phyloP scores from a whole-genome alignment of 2,329 filamentous ascomycete species.

The Neonectria ditissima region DNA sequence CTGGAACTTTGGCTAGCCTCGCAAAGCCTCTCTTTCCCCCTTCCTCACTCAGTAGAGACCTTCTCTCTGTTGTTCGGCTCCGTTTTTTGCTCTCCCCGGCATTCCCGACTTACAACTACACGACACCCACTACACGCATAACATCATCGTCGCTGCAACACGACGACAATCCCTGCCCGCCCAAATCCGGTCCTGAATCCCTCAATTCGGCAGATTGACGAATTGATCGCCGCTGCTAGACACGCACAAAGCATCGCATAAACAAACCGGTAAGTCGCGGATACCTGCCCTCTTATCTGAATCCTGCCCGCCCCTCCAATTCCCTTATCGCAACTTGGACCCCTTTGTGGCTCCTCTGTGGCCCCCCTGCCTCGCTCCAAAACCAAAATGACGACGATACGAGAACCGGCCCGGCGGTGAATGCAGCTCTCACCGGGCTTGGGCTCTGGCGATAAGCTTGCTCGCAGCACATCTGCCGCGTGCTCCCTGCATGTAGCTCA shows the following conservation, averaged over 20 bases:
- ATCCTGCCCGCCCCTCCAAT: conserved; percentile 21
- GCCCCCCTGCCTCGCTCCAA: conserved; percentile 27
- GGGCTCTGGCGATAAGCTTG: conserved; percentile 31
- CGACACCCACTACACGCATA: conserved; percentile 21
- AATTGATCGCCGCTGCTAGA: conserved; percentile 29
- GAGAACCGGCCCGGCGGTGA: conserved; percentile 47
- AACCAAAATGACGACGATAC: conserved; percentile 40
- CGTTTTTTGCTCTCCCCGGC: conserved; percentile 26
- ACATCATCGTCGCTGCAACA: conserved; percentile 34
- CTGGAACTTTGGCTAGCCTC: conserved; percentile 26
- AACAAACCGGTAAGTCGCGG: conserved; percentile 30
- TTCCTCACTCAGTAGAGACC: conserved; percentile 36
- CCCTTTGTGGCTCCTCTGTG: conserved; percentile 17
- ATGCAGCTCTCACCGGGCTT: conserved; percentile 34
- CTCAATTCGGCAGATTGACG: conserved; percentile 22
- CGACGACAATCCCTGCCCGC: conserved; percentile 32
- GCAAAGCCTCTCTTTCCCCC: conserved; percentile 20
- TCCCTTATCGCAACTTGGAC: conserved; percentile 30
- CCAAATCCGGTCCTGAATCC: conserved; percentile 1
- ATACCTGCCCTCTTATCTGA: conserved; percentile 22
- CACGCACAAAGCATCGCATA: conserved; percentile 17
- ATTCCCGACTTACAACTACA: conserved; percentile 39
- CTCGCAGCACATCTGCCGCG: conserved; percentile 32
- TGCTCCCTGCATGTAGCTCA: conserved; percentile 10
- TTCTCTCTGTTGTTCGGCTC: conserved; percentile 31